Conservation (phyloP, 768 basidiomycete genomes). For the Kockovaella imperatae region DNA sequence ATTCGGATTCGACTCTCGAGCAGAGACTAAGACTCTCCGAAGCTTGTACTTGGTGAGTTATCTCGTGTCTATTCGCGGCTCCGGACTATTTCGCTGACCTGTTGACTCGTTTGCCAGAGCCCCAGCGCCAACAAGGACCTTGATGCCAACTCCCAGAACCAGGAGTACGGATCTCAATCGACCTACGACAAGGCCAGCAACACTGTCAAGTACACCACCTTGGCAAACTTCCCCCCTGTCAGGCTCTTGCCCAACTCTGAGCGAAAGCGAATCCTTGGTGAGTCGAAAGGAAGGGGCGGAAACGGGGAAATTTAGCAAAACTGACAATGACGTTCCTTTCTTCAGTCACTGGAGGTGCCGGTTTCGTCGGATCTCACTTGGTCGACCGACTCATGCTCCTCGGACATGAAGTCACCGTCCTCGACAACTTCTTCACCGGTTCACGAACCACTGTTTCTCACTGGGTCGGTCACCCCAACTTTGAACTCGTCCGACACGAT, state of each 20-base stretch:
- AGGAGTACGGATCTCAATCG: conserved; percentile 67
- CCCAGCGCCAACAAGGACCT: conserved; percentile 15
- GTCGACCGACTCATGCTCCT: conserved; percentile 94
- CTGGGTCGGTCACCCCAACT: conserved; percentile 84
- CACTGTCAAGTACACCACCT: conserved; percentile 84
- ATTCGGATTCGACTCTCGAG: conserved; percentile 85
- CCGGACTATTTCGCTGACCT: too few species aligned
- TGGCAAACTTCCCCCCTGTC: conserved; percentile 87
- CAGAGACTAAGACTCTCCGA: conserved; percentile 69
- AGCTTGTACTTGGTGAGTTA: conserved; percentile 63
- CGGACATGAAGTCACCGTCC: conserved; percentile 92
- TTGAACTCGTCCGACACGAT: conserved; percentile 95
- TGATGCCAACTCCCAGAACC: conserved; percentile 17
- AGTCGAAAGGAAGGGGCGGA: not conserved
- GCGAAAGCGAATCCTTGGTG: conserved; percentile 72
- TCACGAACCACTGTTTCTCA: conserved; percentile 79
- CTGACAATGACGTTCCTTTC: not conserved
- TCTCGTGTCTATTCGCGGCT: not conserved
- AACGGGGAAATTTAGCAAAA: not conserved
- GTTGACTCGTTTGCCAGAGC: not conserved
- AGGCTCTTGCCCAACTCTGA: conserved; percentile 66
- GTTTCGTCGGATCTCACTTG: conserved; percentile 98
- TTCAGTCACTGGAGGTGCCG: conserved; percentile 84
- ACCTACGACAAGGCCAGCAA: conserved; percentile 72
- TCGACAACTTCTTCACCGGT: conserved; percentile 99